Conservation (phyloP, 768 basidiomycete species). For the Mycena metata region DNA sequence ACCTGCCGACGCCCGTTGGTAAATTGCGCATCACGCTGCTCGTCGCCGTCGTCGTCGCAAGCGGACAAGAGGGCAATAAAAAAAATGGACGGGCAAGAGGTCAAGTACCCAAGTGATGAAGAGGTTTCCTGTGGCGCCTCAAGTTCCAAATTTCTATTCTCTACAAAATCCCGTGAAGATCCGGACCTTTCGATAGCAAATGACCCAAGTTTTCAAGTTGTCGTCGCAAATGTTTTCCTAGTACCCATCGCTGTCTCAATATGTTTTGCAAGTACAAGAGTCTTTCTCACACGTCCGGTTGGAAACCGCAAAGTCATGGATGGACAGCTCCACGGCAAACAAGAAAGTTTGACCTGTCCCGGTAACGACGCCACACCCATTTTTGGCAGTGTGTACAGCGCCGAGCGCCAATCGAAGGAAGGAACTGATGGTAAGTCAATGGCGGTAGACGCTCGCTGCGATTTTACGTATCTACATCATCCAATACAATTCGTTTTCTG, state of each 20-base stretch:
- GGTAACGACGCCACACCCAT: constrained; percentile 1
- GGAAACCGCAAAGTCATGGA: constrained; percentile 20
- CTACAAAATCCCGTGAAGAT: constrained; percentile 61
- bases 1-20: constrained; percentile 70
- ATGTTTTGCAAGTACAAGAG: constrained; percentile 61
- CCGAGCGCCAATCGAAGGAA: constrained; percentile 33
- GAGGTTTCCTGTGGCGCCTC: constrained; percentile 59
- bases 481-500: constrained; percentile 17
- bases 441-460: too few species aligned
- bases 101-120: constrained; percentile 55
- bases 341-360: constrained; percentile 19
- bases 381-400: constrained; percentile 10
- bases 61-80: constrained; percentile 51
- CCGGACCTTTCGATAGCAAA: constrained; percentile 68
- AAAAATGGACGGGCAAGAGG: constrained; percentile 55
- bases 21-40: constrained; percentile 51
- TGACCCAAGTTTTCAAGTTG: constrained; percentile 75
- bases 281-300: constrained; percentile 40
- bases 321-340: constrained; percentile 24
- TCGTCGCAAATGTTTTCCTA: constrained; percentile 67
- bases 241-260: constrained; percentile 65
- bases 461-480: constrained; percentile 24
- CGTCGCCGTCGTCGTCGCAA: constrained; percentile 43
- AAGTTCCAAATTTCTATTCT: constrained; percentile 66
- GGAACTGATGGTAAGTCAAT: constrained; percentile 24